phyloP scores from a whole-genome alignment of 306 rosid genomes.

The Rosa multiflora region DNA sequence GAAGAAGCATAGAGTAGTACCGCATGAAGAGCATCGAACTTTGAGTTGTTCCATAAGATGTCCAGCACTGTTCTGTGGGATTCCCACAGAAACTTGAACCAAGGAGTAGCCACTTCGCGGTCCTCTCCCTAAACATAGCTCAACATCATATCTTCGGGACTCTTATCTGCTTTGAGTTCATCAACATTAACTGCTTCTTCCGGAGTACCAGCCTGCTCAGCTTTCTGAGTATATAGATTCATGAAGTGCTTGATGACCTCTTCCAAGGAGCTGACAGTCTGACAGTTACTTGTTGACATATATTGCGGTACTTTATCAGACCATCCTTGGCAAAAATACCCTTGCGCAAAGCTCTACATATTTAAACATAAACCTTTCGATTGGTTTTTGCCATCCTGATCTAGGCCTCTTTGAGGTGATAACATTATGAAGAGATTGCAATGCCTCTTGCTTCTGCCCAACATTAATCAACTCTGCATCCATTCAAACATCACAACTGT shows the following conservation, averaged over 20 bases:
- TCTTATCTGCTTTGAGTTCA: constrained; percentile 90
- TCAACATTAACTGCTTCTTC: constrained; percentile 96
- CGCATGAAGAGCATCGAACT: constrained; percentile 88
- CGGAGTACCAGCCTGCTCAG: constrained; percentile 89
- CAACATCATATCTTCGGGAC: constrained; percentile 92
- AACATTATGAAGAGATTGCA: constrained; percentile 83
- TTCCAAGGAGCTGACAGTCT: constrained; percentile 59
- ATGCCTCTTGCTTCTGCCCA: constrained; percentile 93
- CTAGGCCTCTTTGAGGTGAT: constrained; percentile 84
- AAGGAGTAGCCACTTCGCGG: constrained; percentile 83
- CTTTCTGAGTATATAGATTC: constrained; percentile 92
- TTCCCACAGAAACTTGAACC: constrained; percentile 98
- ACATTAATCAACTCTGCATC: constrained; percentile 78
- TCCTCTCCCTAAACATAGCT: constrained; percentile 96
- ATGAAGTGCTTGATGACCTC: constrained; percentile 96
- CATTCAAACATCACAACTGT: background rate
- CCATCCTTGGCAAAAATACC: constrained; percentile 94
- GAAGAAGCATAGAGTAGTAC: constrained; percentile 32
- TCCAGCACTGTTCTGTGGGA: constrained; percentile 94
- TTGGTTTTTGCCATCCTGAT: constrained; percentile 86
- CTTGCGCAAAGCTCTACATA: constrained; percentile 87
- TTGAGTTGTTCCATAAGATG: constrained; percentile 81
- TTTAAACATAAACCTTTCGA: constrained; percentile 84
- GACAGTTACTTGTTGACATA: constrained; percentile 92
- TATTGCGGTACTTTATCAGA: constrained; percentile 85